Conservation (phyloP, 169 alveolate species). For the Eimeria brunetti region DNA sequence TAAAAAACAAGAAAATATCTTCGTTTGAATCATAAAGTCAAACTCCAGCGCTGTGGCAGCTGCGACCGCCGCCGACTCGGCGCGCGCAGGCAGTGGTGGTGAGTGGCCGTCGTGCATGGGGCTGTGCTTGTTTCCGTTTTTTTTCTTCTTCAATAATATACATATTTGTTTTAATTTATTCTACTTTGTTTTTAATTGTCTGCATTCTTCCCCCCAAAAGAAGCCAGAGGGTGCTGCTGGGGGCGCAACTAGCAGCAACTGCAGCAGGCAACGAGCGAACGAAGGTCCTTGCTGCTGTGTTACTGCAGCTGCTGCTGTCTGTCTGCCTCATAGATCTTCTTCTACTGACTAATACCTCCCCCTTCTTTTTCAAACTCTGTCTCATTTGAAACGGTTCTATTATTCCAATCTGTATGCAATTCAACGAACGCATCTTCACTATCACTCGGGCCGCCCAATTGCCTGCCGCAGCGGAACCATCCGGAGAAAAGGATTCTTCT, state of each 20-base stretch:
- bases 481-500: neutral
- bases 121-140: neutral
- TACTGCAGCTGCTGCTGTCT: neutral
- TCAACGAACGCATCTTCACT: too few species aligned
- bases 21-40: neutral
- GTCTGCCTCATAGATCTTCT: neutral
- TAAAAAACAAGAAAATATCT: neutral
- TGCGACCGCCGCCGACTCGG: constrained; percentile 43
- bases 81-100: neutral
- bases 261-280: neutral
- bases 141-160: neutral
- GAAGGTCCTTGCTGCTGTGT: too few species aligned
- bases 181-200: neutral
- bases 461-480: neutral
- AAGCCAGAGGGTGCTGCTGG: neutral
- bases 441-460: neutral
- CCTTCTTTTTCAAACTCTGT: neutral
- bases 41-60: constrained; percentile 22
- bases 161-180: too few species aligned
- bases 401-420: neutral
- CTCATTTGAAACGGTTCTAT: neutral
- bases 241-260: neutral
- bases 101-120: neutral
- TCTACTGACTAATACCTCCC: neutral
- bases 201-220: neutral